phyloP scores from a whole-genome alignment of 129 eudicot genomes.

The Scalesia atractyloides region DNA sequence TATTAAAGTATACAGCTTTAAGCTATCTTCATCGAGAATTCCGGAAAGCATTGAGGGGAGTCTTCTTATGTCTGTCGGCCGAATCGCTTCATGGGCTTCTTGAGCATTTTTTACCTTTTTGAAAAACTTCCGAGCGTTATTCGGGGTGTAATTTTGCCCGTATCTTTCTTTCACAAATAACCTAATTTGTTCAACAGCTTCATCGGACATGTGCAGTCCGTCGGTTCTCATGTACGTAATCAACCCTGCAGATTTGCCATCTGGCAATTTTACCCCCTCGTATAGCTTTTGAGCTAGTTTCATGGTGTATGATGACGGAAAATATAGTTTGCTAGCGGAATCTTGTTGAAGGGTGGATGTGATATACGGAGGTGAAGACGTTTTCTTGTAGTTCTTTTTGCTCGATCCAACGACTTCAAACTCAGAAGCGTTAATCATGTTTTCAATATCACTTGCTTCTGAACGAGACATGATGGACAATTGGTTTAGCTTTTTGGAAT shows the following conservation, averaged over 20 bases:
- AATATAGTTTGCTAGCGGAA: constrained; percentile 82
- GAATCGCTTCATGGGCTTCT: constrained; percentile 98
- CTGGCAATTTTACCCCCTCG: constrained; percentile 75
- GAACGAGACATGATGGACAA: constrained; percentile 50
- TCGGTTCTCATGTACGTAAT: constrained; percentile 97
- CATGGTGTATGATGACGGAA: constrained; percentile 78
- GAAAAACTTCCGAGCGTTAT: constrained; percentile 60
- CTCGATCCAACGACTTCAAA: constrained; percentile 58
- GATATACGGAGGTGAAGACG: constrained; percentile 76
- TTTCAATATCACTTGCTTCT: constrained; percentile 61
- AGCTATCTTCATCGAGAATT: constrained; percentile 75
- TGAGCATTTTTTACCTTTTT: constrained; percentile 93
- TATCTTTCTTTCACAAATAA: constrained; percentile 63
- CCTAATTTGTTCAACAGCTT: constrained; percentile 66
- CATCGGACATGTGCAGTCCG: constrained; percentile 86
- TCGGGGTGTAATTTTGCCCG: constrained; percentile 53
- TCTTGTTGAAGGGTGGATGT: constrained; percentile 98
- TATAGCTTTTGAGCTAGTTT: constrained; percentile 89
- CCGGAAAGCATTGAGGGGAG: constrained; percentile 71
- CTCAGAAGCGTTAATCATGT: constrained; percentile 38
- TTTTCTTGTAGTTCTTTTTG: constrained; percentile 53
- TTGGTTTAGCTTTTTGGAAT: constrained; percentile 57
- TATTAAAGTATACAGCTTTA: constrained; percentile 80
- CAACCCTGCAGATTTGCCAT: constrained; percentile 71
- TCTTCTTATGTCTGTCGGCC: constrained; percentile 82